A percentile compares a stretch with the other conserved stretches of the same genome.
These are phyloP conservation scores for Westerdykella aurantiaca DNA, from an alignment of 2,329 filamentous ascomycete species.

Conservation along the genomic window DNA sequence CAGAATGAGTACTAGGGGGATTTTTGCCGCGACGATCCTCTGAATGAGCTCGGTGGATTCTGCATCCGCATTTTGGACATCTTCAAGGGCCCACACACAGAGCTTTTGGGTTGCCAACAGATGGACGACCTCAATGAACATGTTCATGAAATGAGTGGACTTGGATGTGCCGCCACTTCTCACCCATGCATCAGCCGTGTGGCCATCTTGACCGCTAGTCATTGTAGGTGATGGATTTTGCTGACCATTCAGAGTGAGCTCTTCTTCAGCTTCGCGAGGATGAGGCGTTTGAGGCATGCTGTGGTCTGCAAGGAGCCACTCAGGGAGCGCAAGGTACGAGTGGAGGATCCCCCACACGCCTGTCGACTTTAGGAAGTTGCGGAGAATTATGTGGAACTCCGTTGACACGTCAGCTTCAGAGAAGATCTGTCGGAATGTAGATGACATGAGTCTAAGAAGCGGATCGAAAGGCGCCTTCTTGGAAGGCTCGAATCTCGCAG, in stretches of 20 bases:
- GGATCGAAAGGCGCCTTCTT: constrained; percentile 57
- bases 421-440: constrained; percentile 59
- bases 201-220: constrained; percentile 32
- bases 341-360: constrained; percentile 53
- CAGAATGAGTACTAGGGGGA: constrained; percentile 76
- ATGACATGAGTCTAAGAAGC: constrained; percentile 55
- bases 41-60: constrained; percentile 80
- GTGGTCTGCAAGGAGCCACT: constrained; percentile 52
- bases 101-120: constrained; percentile 78
- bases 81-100: constrained; percentile 83
- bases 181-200: constrained; percentile 43
- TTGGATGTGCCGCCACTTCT: constrained; percentile 42
- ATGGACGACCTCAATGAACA: constrained; percentile 77
- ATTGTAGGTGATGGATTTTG: constrained; percentile 32
- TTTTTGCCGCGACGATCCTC: constrained; percentile 69
- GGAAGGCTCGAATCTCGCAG: constrained; percentile 55
- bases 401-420: constrained; percentile 58
- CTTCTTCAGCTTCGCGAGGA: constrained; percentile 17
- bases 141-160: constrained; percentile 73
- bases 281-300: constrained; percentile 18
- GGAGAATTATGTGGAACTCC: constrained; percentile 55
- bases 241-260: constrained; percentile 7
- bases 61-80: constrained; percentile 83
- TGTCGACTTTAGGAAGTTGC: constrained; percentile 48
- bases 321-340: constrained; percentile 55